Base-by-base conservation (phyloP, 164 flowering plant species). In the Akebia trifoliata region DNA sequence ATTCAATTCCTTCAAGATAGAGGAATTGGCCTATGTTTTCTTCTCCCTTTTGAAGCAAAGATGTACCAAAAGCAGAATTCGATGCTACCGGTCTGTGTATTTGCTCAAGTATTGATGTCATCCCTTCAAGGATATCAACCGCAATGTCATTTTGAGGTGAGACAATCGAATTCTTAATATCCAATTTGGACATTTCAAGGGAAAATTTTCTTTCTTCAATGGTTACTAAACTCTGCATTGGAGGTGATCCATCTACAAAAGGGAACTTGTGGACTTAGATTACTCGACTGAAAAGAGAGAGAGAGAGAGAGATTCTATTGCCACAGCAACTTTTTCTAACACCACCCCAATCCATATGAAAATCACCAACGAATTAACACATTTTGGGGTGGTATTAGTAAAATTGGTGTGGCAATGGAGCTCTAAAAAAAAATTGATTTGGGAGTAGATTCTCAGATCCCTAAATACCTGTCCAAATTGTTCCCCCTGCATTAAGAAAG, bases 391-490 rank as follows among this genome's bases (percentile, higher is more conserved):
- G n/a, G n/a, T n/a, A n/a, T n/a, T n/a, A n/a, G n/a, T n/a, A n/a
- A n/a, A n/a, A n/a, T n/a, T n/a, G n/a, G n/a, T n/a, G n/a, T n/a
- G n/a, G n/a, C n/a, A n/a, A n/a, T n/a, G n/a, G n/a, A n/a, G n/a
- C 21, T 39, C 12, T 0, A 12, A 56, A 52, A 31, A 12, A 61
- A 34, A 12, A 24, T 34, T 45, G 14, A 31, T 28, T 18, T 12
- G n/a, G 12, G 58, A 14, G 31, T 18, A 35, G 28, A 54, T 9
- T 25, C 6, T 2, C 9, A 54, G 35, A 17, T 37, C 26, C n/a
- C 50, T 6, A 32, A 42, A n/a, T 72, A 88, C 98, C 96, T 65
- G 96, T 92, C 98, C 98, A 92, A 54, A 92, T 69, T 50, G 96
- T 80, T 44, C 90, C 92, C 37, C 98, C 98, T 15, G 96, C 65